phyloP scores from a whole-genome alignment of 2,329 filamentous ascomycete species.

The Leptographium radiaticola region DNA sequence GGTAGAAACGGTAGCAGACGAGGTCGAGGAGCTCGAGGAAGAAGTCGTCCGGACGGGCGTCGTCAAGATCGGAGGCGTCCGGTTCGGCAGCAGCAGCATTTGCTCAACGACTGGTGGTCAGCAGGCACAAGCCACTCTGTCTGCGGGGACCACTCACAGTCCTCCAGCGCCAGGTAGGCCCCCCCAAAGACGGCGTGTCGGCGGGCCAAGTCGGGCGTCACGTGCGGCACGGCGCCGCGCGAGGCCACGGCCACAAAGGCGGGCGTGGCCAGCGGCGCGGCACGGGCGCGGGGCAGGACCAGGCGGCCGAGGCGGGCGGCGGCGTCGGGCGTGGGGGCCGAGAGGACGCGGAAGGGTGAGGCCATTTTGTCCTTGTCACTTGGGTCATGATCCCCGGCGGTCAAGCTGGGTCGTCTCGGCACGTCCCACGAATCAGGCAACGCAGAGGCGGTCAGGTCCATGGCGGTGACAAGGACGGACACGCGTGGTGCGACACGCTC shows the following conservation, averaged over 20 bases:
- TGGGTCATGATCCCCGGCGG: no score
- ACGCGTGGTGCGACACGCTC: no score
- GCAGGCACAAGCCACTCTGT: background rate
- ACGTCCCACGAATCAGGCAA: no score
- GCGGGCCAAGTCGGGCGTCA: slow-evolving; percentile 70
- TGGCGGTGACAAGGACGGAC: no score
- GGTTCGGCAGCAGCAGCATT: slow-evolving; percentile 2
- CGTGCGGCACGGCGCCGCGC: slow-evolving; percentile 71
- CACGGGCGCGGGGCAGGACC: slow-evolving; percentile 33
- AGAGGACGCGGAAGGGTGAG: slow-evolving; percentile 7
- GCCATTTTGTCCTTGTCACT: no score
- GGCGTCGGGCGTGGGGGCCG: slow-evolving; percentile 18
- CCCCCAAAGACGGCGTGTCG: slow-evolving; percentile 53
- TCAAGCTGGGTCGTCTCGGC: no score
- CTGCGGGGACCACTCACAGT: slow-evolving; percentile 52
- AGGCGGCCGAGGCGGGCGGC: slow-evolving; percentile 57
- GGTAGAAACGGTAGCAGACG: background rate
- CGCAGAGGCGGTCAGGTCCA: no score
- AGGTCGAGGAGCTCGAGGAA: background rate
- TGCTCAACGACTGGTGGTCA: slow-evolving; percentile 7
- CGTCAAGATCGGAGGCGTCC: slow-evolving; percentile 7
- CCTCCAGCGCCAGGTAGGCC: slow-evolving; percentile 75
- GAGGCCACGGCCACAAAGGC: slow-evolving; percentile 72
- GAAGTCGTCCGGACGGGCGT: background rate
- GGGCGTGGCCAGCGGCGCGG: slow-evolving; percentile 64